Percentiles rank a stretch among this genome's conserved stretches.
Conservation (phyloP, 2,329 filamentous ascomycete genomes). For the Gyromitra esculenta region DNA sequence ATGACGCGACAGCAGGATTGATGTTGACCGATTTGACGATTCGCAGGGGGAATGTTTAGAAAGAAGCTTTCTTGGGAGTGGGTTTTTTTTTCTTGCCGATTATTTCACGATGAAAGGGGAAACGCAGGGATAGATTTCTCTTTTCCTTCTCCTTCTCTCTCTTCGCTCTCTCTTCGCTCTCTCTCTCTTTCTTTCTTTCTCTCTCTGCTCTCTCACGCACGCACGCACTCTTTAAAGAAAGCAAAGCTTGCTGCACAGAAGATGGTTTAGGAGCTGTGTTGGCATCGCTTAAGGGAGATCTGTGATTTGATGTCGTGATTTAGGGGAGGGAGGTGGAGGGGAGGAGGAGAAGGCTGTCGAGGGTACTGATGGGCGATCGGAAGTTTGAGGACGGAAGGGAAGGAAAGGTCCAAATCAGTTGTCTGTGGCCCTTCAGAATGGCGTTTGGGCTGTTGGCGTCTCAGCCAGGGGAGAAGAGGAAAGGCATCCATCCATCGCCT, state of each 20-base stretch:
- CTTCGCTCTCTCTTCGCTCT: not conserved
- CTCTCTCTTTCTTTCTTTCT: constrained; percentile 5
- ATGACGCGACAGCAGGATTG: constrained; percentile 44
- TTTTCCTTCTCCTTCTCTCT: constrained; percentile 2
- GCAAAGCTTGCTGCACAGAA: constrained; percentile 48
- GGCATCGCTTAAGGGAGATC: constrained; percentile 43
- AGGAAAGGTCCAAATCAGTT: constrained; percentile 3
- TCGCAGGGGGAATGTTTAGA: constrained; percentile 28
- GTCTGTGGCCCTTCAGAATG: constrained; percentile 44
- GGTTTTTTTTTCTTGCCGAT: constrained; percentile 18
- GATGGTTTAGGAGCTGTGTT: constrained; percentile 48
- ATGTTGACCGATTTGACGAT: constrained; percentile 29
- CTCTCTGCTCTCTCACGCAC: constrained; percentile 1
- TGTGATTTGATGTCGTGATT: constrained; percentile 42
- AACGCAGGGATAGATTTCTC: constrained; percentile 38
- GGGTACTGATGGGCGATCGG: constrained; percentile 41
- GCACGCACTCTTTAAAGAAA: constrained; percentile 35
- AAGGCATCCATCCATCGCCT: constrained; percentile 17
- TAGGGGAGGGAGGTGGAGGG: constrained; percentile 9
- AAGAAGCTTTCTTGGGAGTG: constrained; percentile 14
- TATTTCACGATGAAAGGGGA: constrained; percentile 44
- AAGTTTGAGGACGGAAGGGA: constrained; percentile 44
- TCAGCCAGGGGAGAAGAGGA: constrained; percentile 39
- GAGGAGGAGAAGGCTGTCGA: constrained; percentile 42
- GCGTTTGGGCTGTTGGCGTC: constrained; percentile 50